Evolutionary conservation across 2,329 filamentous ascomycete species (phyloP), one percentile per base, ranked within the genome.

Genomic region (Colletotrichum lini): DNA sequence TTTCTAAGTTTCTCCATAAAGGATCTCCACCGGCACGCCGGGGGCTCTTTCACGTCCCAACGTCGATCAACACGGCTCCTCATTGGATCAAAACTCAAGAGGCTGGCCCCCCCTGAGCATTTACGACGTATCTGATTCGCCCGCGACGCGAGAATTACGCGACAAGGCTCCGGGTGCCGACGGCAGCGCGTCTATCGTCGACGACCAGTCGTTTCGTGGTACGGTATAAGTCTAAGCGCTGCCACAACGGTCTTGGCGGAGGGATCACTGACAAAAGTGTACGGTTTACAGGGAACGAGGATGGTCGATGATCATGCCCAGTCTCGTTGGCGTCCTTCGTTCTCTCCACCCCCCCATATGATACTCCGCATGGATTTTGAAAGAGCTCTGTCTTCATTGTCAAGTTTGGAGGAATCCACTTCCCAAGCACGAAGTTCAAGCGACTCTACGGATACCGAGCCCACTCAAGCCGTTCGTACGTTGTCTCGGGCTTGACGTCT

Each of bases 161-260:
- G 58, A 49, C 44, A 49, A 26, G 57, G 26, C 26, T 35, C 30
- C n/a, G 44, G 58, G 30, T 21, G 58, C 35, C 26, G 44, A 61
- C 58, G 58, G 58, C 26, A 61, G 44, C 58, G 58, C 58, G 58
- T 61, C 58, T 61, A 61, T 61, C 44, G 44, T 50, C 44, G 58
- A 61, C 58, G 58, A 61, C 58, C 58, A 61, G 58, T 61, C 58
- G 44, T 61, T 61, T 61, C 44, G 58, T 40, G 44, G 16, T 61
- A 6, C 15, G 13, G 42, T 15, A 4, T 52, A 52, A 42, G 59
- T 52, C 58, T 61, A 61, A 61, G 58, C 58, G 58, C 58, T 61
- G 58, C 58, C 58, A 59, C 13, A 8, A 26, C 15, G 21, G 12
- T n/a, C 47, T 26, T 26, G 47, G 47, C 9, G 18, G 12, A 13